Evolutionary conservation across 345 rosid genomes (phyloP).

Genomic region (Lepidium aucheri): DNA sequence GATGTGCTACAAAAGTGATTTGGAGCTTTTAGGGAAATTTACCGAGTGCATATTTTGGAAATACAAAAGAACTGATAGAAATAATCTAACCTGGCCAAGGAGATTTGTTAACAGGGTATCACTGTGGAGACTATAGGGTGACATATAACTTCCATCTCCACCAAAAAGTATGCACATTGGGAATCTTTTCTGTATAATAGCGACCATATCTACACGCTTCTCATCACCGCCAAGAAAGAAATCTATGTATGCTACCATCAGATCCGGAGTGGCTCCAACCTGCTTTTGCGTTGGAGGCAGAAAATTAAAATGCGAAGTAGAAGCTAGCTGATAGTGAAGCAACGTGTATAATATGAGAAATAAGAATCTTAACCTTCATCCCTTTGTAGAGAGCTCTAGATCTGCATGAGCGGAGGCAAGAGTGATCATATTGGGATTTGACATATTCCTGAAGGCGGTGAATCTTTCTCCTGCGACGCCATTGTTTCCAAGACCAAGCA

Average conservation of each 20-base stretch:
- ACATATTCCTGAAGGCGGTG: slow-evolving; percentile 95
- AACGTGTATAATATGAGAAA: not conserved
- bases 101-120: slow-evolving; percentile 78
- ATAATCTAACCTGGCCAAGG: slow-evolving; percentile 76
- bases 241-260: slow-evolving; percentile 90
- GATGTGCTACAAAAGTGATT: slow-evolving; percentile 51
- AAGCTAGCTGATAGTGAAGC: not conserved
- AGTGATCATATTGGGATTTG: slow-evolving; percentile 93
- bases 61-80: not conserved
- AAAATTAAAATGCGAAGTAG: not conserved
- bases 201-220: slow-evolving; percentile 89
- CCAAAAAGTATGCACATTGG: slow-evolving; percentile 98
- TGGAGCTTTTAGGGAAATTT: not conserved
- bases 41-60: not conserved
- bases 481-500: slow-evolving; percentile 99
- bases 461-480: slow-evolving; percentile 81
- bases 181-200: slow-evolving; percentile 76
- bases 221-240: slow-evolving; percentile 98
- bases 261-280: slow-evolving; percentile 96
- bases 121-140: slow-evolving; percentile 80
- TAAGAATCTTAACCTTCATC: slow-evolving; percentile 64
- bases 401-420: slow-evolving; percentile 97
- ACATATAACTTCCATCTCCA: slow-evolving; percentile 96
- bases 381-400: slow-evolving; percentile 98
- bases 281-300: slow-evolving; percentile 30